Evolutionary conservation across 2,329 filamentous ascomycete genomes (phyloP).

Genomic region (Stachybotrys echinatus): DNA sequence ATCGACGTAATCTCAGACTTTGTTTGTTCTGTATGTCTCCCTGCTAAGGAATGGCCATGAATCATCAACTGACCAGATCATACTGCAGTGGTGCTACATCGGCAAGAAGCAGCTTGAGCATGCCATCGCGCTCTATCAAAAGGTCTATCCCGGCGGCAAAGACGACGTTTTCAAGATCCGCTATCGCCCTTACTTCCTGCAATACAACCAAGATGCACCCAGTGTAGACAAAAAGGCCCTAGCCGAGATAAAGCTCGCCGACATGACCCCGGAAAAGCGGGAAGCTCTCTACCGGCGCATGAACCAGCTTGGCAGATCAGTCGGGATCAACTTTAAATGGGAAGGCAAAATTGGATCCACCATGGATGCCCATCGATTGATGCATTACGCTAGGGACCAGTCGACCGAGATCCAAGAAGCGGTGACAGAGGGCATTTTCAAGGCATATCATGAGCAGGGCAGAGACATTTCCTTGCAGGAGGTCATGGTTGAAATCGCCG

Average conservation of each 20-base stretch:
- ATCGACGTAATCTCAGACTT: constrained; percentile 23
- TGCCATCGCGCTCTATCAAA: constrained; percentile 31
- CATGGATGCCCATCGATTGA: constrained; percentile 25
- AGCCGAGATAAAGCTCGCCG: constrained; percentile 13
- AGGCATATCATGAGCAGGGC: constrained; percentile 22
- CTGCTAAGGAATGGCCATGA: no score
- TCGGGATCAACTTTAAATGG: constrained; percentile 27
- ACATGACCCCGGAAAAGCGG: constrained; percentile 18
- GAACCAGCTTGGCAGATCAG: constrained; percentile 18
- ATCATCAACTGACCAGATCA: background rate
- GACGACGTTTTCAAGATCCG: constrained; percentile 26
- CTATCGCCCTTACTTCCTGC: constrained; percentile 33
- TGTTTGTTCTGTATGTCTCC: constrained; percentile 21
- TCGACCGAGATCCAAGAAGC: constrained; percentile 7
- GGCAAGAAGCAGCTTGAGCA: constrained; percentile 29
- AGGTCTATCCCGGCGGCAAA: constrained; percentile 30
- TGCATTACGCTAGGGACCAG: constrained; percentile 15
- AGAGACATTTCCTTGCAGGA: constrained; percentile 20
- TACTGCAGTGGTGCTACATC: constrained; percentile 32
- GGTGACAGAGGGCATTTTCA: constrained; percentile 20
- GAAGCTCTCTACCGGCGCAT: constrained; percentile 18
- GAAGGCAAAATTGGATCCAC: constrained; percentile 27
- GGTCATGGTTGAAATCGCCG: constrained; percentile 15
- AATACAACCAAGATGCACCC: constrained; percentile 15
- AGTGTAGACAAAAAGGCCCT: constrained; percentile 17